Evolutionary conservation across 495 filamentous ascomycete genomes (phyloP).

Genomic region (Penicillium odoratum): DNA sequence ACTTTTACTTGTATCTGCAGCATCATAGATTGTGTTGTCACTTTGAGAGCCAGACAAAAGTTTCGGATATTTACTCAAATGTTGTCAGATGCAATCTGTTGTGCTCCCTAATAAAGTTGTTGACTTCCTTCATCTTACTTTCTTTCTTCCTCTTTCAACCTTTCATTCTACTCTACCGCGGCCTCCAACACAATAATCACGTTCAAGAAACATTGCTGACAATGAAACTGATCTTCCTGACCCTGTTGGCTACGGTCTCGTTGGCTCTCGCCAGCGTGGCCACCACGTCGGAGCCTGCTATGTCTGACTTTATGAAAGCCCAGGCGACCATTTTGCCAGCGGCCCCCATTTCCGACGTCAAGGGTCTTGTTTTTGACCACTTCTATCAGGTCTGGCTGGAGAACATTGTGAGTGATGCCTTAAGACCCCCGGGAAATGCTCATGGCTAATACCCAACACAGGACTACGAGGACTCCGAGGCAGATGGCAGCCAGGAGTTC

Average conservation of each 20-base stretch:
- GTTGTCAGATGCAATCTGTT: not conserved
- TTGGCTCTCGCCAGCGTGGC: slow-evolving; percentile 26
- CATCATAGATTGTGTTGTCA: not conserved
- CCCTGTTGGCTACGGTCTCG: slow-evolving; percentile 19
- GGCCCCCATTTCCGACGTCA: slow-evolving; percentile 56
- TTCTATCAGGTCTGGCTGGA: slow-evolving; percentile 72
- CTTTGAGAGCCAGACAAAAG: not conserved
- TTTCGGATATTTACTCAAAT: not conserved
- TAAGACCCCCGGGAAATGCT: not conserved
- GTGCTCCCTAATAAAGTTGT: not conserved
- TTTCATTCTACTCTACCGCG: not conserved
- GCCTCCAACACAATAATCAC: not conserved
- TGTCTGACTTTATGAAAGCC: slow-evolving; percentile 30
- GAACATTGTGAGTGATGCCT: slow-evolving; percentile 56
- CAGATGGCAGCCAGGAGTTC: slow-evolving; percentile 53
- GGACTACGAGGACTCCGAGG: slow-evolving; percentile 54
- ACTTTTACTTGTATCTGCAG: not conserved
- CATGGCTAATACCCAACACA: slow-evolving; percentile 20
- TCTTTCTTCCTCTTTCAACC: not conserved
- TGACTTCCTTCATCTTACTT: not conserved
- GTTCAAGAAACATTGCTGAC: not conserved
- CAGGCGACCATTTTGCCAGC: slow-evolving; percentile 32
- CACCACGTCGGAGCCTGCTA: slow-evolving; percentile 30
- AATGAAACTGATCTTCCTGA: not conserved
- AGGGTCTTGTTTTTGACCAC: slow-evolving; percentile 64